These are phyloP conservation scores for Sonneratia caseolaris DNA, from an alignment of 345 rosid species.

Conservation along the genomic window DNA sequence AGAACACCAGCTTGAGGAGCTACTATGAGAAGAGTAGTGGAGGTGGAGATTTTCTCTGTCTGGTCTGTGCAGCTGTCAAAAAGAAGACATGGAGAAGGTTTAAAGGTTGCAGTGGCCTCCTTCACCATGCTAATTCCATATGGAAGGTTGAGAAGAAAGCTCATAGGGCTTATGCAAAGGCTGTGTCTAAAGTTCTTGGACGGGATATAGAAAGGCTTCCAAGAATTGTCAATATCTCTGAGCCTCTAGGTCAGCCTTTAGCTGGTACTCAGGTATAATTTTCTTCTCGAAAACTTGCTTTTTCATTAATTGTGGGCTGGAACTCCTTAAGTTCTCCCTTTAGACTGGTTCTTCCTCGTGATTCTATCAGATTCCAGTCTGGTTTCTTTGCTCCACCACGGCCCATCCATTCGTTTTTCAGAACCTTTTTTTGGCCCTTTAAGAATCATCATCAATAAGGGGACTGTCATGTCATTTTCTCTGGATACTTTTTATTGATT, in stretches of 20 bases:
- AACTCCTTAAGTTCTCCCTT: background rate
- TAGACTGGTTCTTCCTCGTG: too few relatives aligned
- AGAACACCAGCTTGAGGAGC: constrained; percentile 41
- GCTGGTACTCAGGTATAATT: constrained; percentile 17
- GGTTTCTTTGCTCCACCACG: too few relatives aligned
- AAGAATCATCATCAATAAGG: too few relatives aligned
- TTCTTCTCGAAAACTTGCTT: background rate
- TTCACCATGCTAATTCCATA: constrained; percentile 48
- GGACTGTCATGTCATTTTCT: background rate
- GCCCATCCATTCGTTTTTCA: too few relatives aligned
- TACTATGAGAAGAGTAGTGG: constrained; percentile 41
- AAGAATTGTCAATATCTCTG: constrained; percentile 20
- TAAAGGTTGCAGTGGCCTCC: constrained; percentile 51
- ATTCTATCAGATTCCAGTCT: too few relatives aligned
- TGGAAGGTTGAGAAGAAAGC: constrained; percentile 43
- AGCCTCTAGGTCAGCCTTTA: constrained; percentile 21
- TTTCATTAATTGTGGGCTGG: background rate
- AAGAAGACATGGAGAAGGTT: constrained; percentile 36
- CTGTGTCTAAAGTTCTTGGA: constrained; percentile 58
- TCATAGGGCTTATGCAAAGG: constrained; percentile 57
- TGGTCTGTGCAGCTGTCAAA: constrained; percentile 56
- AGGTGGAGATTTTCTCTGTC: constrained; percentile 53
- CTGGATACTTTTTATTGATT: background rate
- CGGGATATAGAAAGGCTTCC: constrained; percentile 52
- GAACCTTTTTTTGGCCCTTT: too few relatives aligned